Evolutionary conservation across 2,329 filamentous ascomycete species (phyloP), one percentile per base, ranked within the genome.

Genomic region (Tolypocladium ovalisporum): DNA sequence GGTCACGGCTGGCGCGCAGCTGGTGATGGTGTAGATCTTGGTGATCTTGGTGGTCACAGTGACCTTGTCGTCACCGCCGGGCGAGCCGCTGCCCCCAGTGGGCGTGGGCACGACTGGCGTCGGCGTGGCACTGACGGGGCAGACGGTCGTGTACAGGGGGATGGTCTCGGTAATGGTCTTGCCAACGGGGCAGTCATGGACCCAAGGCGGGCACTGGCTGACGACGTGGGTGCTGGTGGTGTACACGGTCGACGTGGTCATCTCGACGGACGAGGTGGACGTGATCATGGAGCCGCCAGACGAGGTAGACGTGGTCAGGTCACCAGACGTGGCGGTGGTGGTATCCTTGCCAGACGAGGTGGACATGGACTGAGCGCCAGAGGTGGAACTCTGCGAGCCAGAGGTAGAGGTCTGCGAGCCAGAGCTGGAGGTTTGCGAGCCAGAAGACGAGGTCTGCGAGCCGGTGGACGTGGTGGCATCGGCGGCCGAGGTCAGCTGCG

Each of bases 1-100:
- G 69, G 81, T 79, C 66, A 83, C 79, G 59, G 75, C 76, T 56
- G 80, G 75, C 57, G 73, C 76, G 75, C 80, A 84, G 58, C 76
- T 78, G 69, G 79, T 83, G 75, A 83, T 73, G 70, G 80, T 84
- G 65, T 78, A 72, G 66, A 79, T 73, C 65, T 74, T 73, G 67
- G 80, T 83, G 73, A 82, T 71, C 66, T 74, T 73, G 65, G 78
- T 80, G 66, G 73, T 69, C 73, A 58, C 52, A 36, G 58, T 57
- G 29, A n/a, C 49, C 42, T 75, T 78, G 71, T 79, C 70, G 66
- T 76, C 69, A 57, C 49, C 49, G 27, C 29, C 40, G 40, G 40
- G 39, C 19, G n/a, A 10, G 9, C n/a, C 9, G 40, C 9, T 24
- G 40, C 5, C n/a, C 9, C n/a, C n/a, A n/a, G 40, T 44, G 40